phyloP scores from a whole-genome alignment of 768 basidiomycete species.

The Lentinula aciculospora region DNA sequence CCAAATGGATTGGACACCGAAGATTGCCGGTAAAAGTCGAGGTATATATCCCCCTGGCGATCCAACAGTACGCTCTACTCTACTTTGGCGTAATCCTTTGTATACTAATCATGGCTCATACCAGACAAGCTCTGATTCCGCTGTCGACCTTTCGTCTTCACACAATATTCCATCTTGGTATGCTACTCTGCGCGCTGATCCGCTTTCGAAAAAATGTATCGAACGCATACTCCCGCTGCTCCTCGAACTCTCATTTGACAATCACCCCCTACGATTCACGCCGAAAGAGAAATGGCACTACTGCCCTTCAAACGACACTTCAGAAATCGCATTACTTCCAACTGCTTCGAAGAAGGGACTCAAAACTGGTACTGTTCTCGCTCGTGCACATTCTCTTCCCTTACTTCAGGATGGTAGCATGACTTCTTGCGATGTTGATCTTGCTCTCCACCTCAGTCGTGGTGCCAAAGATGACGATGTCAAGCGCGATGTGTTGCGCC shows the following conservation, averaged over 20 bases:
- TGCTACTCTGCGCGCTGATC: slow-evolving; percentile 36
- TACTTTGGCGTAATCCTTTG: not conserved
- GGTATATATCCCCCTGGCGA: slow-evolving; percentile 38
- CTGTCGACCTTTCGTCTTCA: not conserved
- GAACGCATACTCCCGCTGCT: slow-evolving; percentile 64
- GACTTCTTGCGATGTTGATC: slow-evolving; percentile 30
- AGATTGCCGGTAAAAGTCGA: slow-evolving; percentile 65
- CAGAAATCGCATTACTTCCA: slow-evolving; percentile 30
- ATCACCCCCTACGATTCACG: slow-evolving; percentile 52
- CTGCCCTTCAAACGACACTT: slow-evolving; percentile 22
- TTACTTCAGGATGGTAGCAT: slow-evolving; percentile 39
- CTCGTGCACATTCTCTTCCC: slow-evolving; percentile 38
- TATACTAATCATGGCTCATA: not conserved
- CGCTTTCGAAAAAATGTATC: slow-evolving; percentile 33
- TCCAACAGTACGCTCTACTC: slow-evolving; percentile 11
- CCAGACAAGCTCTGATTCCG: not conserved
- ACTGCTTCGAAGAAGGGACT: slow-evolving; percentile 28
- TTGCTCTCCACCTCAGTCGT: slow-evolving; percentile 41
- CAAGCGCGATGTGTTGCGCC: slow-evolving; percentile 27
- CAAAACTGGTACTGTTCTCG: slow-evolving; percentile 42
- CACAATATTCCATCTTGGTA: slow-evolving; percentile 50
- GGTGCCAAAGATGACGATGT: slow-evolving; percentile 32
- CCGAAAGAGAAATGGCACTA: slow-evolving; percentile 67
- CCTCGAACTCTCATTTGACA: slow-evolving; percentile 56
- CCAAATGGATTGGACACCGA: slow-evolving; percentile 95